phyloP scores from a whole-genome alignment of 768 basidiomycete species.

The Russula virescens region DNA sequence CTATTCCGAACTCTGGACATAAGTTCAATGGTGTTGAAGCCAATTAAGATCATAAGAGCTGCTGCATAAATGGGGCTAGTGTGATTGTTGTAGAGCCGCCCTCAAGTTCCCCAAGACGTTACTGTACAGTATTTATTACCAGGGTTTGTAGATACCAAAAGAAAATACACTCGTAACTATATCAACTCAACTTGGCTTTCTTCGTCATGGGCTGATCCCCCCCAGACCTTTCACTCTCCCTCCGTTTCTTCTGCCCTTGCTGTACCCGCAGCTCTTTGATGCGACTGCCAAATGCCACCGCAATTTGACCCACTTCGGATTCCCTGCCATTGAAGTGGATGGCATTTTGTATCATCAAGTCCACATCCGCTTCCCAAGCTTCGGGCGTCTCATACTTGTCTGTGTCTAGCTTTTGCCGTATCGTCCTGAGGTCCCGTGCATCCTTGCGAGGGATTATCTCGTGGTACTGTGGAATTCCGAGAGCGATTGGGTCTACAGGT shows the following conservation, averaged over 20 bases:
- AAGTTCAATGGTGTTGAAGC: too few relatives aligned
- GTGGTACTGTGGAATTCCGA: slow-evolving; percentile 85
- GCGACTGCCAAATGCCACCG: slow-evolving; percentile 45
- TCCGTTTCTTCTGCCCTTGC: slow-evolving; percentile 59
- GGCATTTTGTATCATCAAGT: slow-evolving; percentile 86
- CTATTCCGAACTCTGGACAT: slow-evolving; percentile 45
- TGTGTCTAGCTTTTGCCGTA: slow-evolving; percentile 70
- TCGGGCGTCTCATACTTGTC: slow-evolving; percentile 79
- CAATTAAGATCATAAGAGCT: too few relatives aligned
- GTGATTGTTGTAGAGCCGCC: too few relatives aligned
- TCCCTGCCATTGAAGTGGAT: slow-evolving; percentile 81
- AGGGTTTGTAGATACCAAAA: neutral
- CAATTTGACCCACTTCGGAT: slow-evolving; percentile 69
- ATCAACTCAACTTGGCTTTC: slow-evolving; percentile 58
- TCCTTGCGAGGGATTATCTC: slow-evolving; percentile 80
- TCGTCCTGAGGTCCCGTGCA: slow-evolving; percentile 80
- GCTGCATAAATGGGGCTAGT: too few relatives aligned
- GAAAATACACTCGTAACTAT: neutral
- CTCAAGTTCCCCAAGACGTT: too few relatives aligned
- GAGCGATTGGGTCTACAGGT: slow-evolving; percentile 80
- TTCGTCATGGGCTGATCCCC: slow-evolving; percentile 52
- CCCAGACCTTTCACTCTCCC: slow-evolving; percentile 61
- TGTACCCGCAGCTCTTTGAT: slow-evolving; percentile 47
- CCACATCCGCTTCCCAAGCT: slow-evolving; percentile 77
- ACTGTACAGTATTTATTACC: too few relatives aligned